Evolutionary conservation across 208 protist species (phyloP), one percentile per base, ranked within the genome.

Genomic region (Leishmania tarentolae): DNA sequence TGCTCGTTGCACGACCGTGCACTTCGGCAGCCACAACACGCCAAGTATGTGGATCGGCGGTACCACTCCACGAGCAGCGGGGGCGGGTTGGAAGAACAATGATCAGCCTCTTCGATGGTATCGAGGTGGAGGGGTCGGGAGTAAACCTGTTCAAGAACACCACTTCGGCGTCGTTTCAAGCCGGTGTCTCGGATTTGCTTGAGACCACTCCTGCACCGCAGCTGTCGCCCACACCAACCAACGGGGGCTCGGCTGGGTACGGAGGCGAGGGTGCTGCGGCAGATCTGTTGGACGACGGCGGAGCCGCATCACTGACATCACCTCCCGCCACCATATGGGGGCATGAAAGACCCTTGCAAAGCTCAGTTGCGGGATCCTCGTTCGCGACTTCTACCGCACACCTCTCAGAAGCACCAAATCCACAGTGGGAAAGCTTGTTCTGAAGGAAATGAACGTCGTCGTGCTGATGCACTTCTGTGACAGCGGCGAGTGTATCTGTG

Each of bases 81-180:
- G 50, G 78, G 15, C 76, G 76, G 24, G 76, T 82, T 1, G 78
- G 83, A 11, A 73, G 74, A 17, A 84, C 87, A 4, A 91, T 91
- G 87, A 81, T 91, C 63, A 87, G 74, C 24, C 78, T 91, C 31
- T 91, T 91, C 59, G 83, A 86, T 42, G 78, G 81, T 19, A 59
- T 82, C 47, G 69, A 75, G 9, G 59, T 82, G 28, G 78, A 78
- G 50, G 53, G 70, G 19, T 28, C 77, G 15, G 74, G 61, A 2
- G 50, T 86, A 6, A 61, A 87, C 19, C 76, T 90, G 28, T 85
- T 83, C 31, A 21, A 35, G 35, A 47, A 15, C 42, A 57, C 63
- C 35, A 69, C 75, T 37, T 46, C 61, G 40, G 19, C 83, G 19
- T 35, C 42, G 3, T 37, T 52, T 35, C 50, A 42, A 50, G 13